A percentile compares a stretch with the other conserved stretches of the same genome.
Conservation (phyloP, 2,329 filamentous ascomycete species). For the Aschersonia sp. region DNA sequence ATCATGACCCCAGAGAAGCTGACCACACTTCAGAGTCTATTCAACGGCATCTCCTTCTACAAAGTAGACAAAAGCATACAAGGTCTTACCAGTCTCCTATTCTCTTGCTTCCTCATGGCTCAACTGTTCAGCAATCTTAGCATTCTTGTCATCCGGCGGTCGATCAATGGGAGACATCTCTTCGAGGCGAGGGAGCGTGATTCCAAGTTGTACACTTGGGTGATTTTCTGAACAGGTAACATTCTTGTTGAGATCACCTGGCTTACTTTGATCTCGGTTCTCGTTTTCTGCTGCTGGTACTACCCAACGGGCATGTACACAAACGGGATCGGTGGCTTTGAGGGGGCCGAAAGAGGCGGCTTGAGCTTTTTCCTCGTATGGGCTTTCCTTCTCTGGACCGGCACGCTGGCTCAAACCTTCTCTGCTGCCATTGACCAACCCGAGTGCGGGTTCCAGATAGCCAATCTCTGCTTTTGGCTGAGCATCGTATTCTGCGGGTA, state of each 20-base stretch:
- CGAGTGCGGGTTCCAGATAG: slow-evolving; percentile 5
- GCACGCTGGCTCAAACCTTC: slow-evolving; percentile 8
- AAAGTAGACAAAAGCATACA: slow-evolving; percentile 44
- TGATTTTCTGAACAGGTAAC: slow-evolving; percentile 50
- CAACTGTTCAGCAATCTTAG: slow-evolving; percentile 44
- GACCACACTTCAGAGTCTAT: neutral
- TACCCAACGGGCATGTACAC: slow-evolving; percentile 43
- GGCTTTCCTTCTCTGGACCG: slow-evolving; percentile 7
- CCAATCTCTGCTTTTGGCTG: slow-evolving; percentile 6
- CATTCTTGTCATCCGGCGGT: slow-evolving; percentile 57
- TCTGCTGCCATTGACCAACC: slow-evolving; percentile 6
- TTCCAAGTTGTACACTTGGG: slow-evolving; percentile 55
- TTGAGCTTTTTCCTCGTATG: slow-evolving; percentile 7
- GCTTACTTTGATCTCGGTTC: slow-evolving; percentile 45
- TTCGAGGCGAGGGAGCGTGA: slow-evolving; percentile 58
- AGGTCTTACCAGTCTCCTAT: slow-evolving; percentile 58
- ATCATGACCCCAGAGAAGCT: neutral
- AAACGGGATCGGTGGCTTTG: neutral
- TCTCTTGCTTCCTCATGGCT: slow-evolving; percentile 56
- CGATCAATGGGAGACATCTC: slow-evolving; percentile 52
- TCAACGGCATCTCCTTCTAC: slow-evolving; percentile 48
- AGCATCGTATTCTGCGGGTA: slow-evolving; percentile 6
- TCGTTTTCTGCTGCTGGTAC: slow-evolving; percentile 70
- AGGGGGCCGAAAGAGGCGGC: neutral
- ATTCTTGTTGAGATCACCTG: slow-evolving; percentile 5